Evolutionary conservation across 2,329 filamentous ascomycete genomes (phyloP).

Genomic region (Zelopaecilomyces penicillatus): DNA sequence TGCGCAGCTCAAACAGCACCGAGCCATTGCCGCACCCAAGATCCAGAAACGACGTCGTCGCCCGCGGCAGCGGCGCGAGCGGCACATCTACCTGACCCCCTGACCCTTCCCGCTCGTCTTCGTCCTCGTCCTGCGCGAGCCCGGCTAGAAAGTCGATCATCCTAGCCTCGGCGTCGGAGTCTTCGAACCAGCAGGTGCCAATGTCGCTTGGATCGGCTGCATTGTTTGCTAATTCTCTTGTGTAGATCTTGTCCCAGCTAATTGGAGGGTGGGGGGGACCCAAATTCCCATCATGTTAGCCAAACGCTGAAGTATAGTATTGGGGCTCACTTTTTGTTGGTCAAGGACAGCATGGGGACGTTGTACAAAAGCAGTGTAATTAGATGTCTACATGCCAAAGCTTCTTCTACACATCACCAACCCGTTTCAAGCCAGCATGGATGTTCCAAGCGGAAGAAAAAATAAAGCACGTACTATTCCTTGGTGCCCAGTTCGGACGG

Average conservation of each 20-base stretch:
- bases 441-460: conserved; percentile 1
- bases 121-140: conserved; percentile 19
- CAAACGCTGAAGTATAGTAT: neutral
- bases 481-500: conserved; percentile 79
- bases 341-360: too few relatives aligned
- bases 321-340: conserved; percentile 4
- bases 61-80: conserved; percentile 5
- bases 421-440: too few relatives aligned
- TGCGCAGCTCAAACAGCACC: conserved; percentile 72
- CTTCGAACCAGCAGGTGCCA: conserved; percentile 94
- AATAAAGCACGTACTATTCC: conserved; percentile 60
- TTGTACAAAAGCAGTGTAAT: too few relatives aligned
- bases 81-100: too few relatives aligned
- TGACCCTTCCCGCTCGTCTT: conserved; percentile 5
- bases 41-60: conserved; percentile 61
- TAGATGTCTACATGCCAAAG: too few relatives aligned
- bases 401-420: too few relatives aligned
- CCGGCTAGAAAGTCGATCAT: conserved; percentile 59
- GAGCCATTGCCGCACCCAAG: conserved; percentile 92
- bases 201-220: conserved; percentile 64
- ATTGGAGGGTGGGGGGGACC: neutral
- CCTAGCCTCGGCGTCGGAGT: conserved; percentile 78
- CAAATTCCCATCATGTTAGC: too few relatives aligned
- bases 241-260: conserved; percentile 72
- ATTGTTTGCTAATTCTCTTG: conserved; percentile 63